Evolutionary conservation across 1,139 yeast species (phyloP), one percentile per base, ranked within the genome.

Genomic region (Pichia sp.): DNA sequence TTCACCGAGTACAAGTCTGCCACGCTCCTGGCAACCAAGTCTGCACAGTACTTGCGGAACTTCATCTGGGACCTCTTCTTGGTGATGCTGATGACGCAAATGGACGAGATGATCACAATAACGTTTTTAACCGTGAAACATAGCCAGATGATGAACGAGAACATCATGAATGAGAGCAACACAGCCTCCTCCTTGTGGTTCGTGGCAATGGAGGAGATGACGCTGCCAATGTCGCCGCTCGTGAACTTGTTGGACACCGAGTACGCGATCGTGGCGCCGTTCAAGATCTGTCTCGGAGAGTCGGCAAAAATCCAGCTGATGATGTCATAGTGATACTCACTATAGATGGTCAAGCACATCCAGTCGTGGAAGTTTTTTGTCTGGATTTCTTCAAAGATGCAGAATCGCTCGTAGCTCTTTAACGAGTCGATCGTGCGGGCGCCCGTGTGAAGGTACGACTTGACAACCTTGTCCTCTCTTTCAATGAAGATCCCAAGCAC

Each of bases 201-300:
- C 29, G 74, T 69, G 17, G 95, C 93, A 41, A 89, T 81, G 2
- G 69, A 61, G 59, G 75, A 73, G 47, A 90, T 79, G 45, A 87
- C 83, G 6, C 68, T 67, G 55, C 79, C 70, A 54, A 87, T 79
- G 51, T 67, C 63, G 38, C 63, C 58, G 49, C 76, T 71, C 8
- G 71, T 58, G 54, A 68, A 68, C 30, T 64, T 60, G 46, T 76
- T 77, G 6, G 87, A 77, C 27, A 77, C 65, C 49, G 75, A 65
- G 49, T 80, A 69, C 1, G 70, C 70, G 20, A 81, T 81, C 0
- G 97, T 88, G 61, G 87, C 72, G 31, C 91, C 87, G 67, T 90
- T 90, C 62, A 90, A 80, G 2, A 86, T 85, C 71, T 90, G 97
- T 69, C 97, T 79, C n/a, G 97, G 97, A 6, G 92, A 79, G 63